phyloP scores from a whole-genome alignment of 352 stramenopile genomes.

The Pythium oligandrum region DNA sequence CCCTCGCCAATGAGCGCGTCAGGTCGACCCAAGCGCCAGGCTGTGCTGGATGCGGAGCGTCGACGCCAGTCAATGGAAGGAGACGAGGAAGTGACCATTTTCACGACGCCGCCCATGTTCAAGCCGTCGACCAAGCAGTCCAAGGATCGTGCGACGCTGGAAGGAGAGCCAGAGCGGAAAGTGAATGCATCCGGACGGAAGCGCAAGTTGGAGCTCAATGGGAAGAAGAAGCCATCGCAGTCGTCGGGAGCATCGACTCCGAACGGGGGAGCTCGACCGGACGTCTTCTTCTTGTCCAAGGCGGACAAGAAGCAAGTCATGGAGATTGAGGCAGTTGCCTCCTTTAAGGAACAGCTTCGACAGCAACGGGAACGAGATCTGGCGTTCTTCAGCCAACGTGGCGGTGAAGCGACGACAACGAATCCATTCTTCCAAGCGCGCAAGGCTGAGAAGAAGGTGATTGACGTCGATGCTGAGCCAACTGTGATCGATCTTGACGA shows the following conservation, averaged over 20 bases:
- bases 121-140: constrained; percentile 2
- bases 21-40: constrained; percentile 50
- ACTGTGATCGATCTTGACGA: constrained; percentile 28
- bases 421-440: constrained; percentile 71
- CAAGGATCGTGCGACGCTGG: constrained; percentile 7
- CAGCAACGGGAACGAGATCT: constrained; percentile 64
- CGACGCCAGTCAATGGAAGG: not conserved
- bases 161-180: constrained; percentile 11
- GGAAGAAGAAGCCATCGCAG: constrained; percentile 14
- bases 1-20: constrained; percentile 18
- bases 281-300: constrained; percentile 54
- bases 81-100: not conserved
- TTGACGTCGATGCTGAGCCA: constrained; percentile 12
- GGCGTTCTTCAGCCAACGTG: constrained; percentile 40
- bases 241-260: constrained; percentile 1
- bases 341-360: constrained; percentile 58
- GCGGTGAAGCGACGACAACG: constrained; percentile 26
- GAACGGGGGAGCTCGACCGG: constrained; percentile 16
- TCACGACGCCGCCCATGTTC: constrained; percentile 14
- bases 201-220: constrained; percentile 52
- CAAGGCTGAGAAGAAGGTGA: constrained; percentile 10
- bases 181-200: constrained; percentile 26
- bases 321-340: constrained; percentile 59
- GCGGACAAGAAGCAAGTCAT: constrained; percentile 62
- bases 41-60: constrained; percentile 36